A percentile compares a stretch with the other conserved stretches of the same genome.
phyloP scores from a whole-genome alignment of 1,139 yeast genomes.

The Yamadazyma atmosphaerica region DNA sequence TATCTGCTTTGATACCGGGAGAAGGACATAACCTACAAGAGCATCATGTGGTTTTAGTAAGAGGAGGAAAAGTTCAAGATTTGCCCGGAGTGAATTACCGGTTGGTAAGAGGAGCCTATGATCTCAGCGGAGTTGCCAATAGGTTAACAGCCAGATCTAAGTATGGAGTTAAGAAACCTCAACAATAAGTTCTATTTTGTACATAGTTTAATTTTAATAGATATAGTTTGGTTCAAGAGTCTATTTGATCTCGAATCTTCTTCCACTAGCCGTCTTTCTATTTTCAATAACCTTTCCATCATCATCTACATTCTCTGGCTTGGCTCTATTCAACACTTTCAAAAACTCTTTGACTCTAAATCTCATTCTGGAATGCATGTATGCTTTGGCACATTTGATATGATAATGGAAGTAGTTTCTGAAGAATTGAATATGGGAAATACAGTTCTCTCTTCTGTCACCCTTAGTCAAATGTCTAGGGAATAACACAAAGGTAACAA shows the following conservation, averaged over 20 bases:
- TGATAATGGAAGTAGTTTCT: constrained; percentile 98
- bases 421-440: constrained; percentile 86
- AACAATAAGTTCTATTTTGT: constrained; percentile 21
- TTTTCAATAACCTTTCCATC: constrained; percentile 58
- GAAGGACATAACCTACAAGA: constrained; percentile 99
- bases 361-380: constrained; percentile 98
- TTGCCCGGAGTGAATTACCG: constrained; percentile 97
- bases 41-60: constrained; percentile 90
- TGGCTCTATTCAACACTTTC: constrained; percentile 94
- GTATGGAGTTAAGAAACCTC: constrained; percentile 91
- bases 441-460: constrained; percentile 78
- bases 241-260: constrained; percentile 56
- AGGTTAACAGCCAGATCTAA: constrained; percentile 87
- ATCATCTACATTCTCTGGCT: constrained; percentile 85
- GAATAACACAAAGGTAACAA: constrained; percentile 72
- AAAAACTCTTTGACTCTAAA: constrained; percentile 89
- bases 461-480: constrained; percentile 71
- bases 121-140: constrained; percentile 93
- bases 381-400: constrained; percentile 96
- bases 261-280: constrained; percentile 82
- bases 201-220: constrained; percentile 1
- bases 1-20: constrained; percentile 95
- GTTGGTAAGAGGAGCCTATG: constrained; percentile 90
- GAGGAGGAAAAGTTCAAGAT: constrained; percentile 99
- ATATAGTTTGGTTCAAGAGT: too few species aligned